These are phyloP conservation scores for Torulaspora microellipsoides DNA, from an alignment of 805 yeast species.

Conservation along the genomic window DNA sequence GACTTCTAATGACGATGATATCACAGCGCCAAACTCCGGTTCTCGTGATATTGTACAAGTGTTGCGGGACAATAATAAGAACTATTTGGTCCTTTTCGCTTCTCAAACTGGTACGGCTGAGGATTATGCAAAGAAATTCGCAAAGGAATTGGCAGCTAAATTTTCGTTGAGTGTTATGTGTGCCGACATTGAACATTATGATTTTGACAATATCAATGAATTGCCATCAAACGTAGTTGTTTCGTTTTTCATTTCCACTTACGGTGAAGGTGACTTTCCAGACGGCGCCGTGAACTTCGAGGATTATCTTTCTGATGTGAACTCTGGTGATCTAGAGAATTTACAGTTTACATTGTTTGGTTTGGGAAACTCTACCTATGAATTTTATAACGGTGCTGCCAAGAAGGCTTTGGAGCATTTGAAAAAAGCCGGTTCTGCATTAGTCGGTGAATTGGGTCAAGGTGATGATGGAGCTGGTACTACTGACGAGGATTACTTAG, in stretches of 20 bases:
- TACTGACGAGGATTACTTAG: constrained; percentile 88
- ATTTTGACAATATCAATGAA: constrained; percentile 68
- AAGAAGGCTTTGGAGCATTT: constrained; percentile 51
- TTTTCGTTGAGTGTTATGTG: constrained; percentile 79
- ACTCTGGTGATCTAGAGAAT: constrained; percentile 49
- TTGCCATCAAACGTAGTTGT: constrained; percentile 56
- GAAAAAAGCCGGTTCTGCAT: constrained; percentile 61
- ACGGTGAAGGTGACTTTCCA: constrained; percentile 98
- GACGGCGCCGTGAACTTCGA: constrained; percentile 85
- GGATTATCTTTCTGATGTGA: constrained; percentile 53
- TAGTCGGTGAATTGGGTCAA: constrained; percentile 73
- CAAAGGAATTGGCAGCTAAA: constrained; percentile 80
- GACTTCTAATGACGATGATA: constrained; percentile 36
- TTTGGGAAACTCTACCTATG: constrained; percentile 92
- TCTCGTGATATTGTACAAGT: constrained; percentile 57
- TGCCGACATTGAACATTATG: constrained; percentile 86
- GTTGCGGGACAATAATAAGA: constrained; percentile 59
- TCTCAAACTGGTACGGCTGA: constrained; percentile 99
- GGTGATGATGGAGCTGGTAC: constrained; percentile 97
- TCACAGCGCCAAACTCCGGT: constrained; percentile 36
- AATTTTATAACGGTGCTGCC: constrained; percentile 81
- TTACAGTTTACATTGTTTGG: constrained; percentile 78
- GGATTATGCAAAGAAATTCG: constrained; percentile 86
- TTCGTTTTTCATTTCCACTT: constrained; percentile 82
- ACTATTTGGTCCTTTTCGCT: constrained; percentile 78